Evolutionary conservation across 768 basidiomycete genomes (phyloP).

Genomic region (Psilocybe tampanensis): DNA sequence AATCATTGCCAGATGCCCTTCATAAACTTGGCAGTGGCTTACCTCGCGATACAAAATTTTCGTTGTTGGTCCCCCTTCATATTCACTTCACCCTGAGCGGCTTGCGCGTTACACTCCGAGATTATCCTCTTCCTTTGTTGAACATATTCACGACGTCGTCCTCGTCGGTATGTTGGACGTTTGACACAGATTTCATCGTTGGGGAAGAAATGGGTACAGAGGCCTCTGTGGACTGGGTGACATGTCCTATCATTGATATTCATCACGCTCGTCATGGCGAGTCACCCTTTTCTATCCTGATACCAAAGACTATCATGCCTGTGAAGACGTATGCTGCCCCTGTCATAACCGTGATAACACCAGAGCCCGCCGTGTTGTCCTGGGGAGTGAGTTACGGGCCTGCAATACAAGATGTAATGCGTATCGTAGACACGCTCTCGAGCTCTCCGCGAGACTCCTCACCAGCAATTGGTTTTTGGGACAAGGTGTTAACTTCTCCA

Average conservation of each 20-base stretch:
- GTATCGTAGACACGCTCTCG: constrained; percentile 79
- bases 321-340: constrained; percentile 91
- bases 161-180: constrained; percentile 51
- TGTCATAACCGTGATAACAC: constrained; percentile 63
- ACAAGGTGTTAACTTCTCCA: constrained; percentile 67
- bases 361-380: constrained; percentile 69
- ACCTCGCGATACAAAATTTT: constrained; percentile 70
- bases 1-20: constrained; percentile 63
- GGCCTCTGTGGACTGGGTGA: constrained; percentile 70
- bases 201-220: constrained; percentile 83
- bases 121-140: constrained; percentile 89
- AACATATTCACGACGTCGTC: constrained; percentile 58
- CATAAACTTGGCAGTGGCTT: constrained; percentile 67
- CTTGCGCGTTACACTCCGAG: constrained; percentile 69
- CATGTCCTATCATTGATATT: constrained; percentile 63
- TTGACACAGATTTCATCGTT: constrained; percentile 79
- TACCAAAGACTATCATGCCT: constrained; percentile 94
- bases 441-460: constrained; percentile 81
- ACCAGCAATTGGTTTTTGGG: constrained; percentile 90
- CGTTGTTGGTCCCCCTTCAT: constrained; percentile 83
- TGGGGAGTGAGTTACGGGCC: constrained; percentile 92
- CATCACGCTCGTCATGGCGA: constrained; percentile 54
- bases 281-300: constrained; percentile 53
- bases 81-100: constrained; percentile 66
- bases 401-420: constrained; percentile 84